These are phyloP conservation scores for Boletus rex-veris DNA, from an alignment of 768 basidiomycete genomes.

Conservation along the genomic window DNA sequence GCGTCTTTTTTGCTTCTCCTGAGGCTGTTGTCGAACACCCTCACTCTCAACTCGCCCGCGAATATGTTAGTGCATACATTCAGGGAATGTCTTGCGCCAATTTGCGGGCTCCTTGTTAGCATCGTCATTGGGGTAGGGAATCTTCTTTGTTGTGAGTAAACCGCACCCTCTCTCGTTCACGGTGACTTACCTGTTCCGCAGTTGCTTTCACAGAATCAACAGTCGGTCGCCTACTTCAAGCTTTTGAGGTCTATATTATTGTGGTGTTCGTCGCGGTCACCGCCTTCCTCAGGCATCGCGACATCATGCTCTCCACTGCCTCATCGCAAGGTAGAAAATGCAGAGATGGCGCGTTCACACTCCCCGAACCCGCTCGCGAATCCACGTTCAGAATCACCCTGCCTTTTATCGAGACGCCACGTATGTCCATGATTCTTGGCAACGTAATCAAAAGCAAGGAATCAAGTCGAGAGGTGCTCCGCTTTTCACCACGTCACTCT, in stretches of 20 bases:
- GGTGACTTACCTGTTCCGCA: conserved; percentile 26
- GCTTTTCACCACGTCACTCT: conserved; percentile 18
- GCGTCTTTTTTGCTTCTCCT: conserved; percentile 56
- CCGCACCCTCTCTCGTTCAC: background rate
- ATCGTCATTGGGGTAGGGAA: conserved; percentile 54
- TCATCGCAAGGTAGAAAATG: background rate
- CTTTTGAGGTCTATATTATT: conserved; percentile 59
- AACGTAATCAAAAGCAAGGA: conserved; percentile 2
- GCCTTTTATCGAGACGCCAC: conserved; percentile 25
- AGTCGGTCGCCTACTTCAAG: conserved; percentile 65
- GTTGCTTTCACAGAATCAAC: conserved; percentile 67
- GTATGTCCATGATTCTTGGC: conserved; percentile 18
- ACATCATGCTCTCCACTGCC: background rate
- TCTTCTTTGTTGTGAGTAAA: conserved; percentile 52
- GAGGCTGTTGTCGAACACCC: conserved; percentile 59
- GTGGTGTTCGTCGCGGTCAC: conserved; percentile 55
- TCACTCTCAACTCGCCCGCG: conserved; percentile 36
- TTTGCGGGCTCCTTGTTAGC: conserved; percentile 51
- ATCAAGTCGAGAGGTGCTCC: conserved; percentile 12
- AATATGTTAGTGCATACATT: conserved; percentile 43
- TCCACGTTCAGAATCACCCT: conserved; percentile 24
- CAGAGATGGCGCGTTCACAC: conserved; percentile 5
- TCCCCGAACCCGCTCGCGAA: conserved; percentile 26
- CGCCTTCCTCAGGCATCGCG: conserved; percentile 33
- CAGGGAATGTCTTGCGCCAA: conserved; percentile 44